A percentile compares a stretch with the other conserved stretches of the same genome.
Conservation (phyloP, 257 asterid genomes). For the Fraxinus pennsylvanica region DNA sequence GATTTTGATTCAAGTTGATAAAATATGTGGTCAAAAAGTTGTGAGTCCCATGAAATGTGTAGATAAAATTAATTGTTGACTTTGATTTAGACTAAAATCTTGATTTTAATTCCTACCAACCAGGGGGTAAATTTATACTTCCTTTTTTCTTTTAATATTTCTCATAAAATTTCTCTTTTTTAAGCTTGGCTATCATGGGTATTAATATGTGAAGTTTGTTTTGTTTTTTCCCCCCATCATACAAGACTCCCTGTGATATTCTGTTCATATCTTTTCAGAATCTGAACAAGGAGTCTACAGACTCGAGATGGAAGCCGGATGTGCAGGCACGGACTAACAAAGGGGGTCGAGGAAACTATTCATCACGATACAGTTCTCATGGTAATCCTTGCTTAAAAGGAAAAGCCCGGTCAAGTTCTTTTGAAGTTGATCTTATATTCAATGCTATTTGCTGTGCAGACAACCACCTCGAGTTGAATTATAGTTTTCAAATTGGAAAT, state of each 20-base stretch:
- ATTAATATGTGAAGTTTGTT: not conserved
- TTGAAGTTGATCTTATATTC: not conserved
- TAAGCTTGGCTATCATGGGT: conserved; percentile 14
- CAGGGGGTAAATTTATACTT: too few relatives aligned
- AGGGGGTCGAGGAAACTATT: conserved; percentile 63
- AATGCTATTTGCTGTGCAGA: not conserved
- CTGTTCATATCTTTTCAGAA: conserved; percentile 44
- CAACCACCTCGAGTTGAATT: conserved; percentile 5
- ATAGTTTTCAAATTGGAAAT: conserved; percentile 7
- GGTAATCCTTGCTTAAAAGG: conserved; percentile 43
- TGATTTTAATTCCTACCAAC: too few relatives aligned
- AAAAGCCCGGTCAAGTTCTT: not conserved
- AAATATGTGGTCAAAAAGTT: too few relatives aligned
- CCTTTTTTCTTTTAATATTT: not conserved
- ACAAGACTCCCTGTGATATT: not conserved
- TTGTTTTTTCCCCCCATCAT: not conserved
- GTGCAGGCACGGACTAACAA: conserved; percentile 59
- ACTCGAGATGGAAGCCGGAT: conserved; percentile 68
- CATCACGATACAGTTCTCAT: conserved; percentile 53
- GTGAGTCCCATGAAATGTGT: too few relatives aligned
- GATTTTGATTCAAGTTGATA: too few relatives aligned
- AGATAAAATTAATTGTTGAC: too few relatives aligned
- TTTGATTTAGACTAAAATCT: too few relatives aligned
- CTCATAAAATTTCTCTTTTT: not conserved
- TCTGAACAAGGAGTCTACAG: conserved; percentile 61